phyloP scores from a whole-genome alignment of 2,329 filamentous ascomycete species.

The Cladophialophora immunda region DNA sequence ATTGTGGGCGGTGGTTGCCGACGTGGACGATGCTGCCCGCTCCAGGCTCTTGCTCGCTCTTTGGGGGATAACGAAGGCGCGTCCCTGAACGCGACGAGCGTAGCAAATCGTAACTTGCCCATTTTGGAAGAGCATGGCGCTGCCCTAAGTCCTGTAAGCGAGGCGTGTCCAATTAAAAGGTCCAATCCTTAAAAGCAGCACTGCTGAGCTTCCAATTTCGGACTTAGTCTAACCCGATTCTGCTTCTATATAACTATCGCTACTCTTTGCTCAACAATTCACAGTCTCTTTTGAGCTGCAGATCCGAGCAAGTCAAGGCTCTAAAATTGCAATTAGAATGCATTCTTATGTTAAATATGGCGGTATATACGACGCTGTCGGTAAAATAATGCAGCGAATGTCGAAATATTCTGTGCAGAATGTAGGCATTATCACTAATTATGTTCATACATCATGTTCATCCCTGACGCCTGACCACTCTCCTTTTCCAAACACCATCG shows the following conservation, averaged over 20 bases:
- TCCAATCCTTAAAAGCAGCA: not conserved
- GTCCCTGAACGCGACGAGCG: slow-evolving; percentile 15
- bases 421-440: not conserved
- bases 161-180: not conserved
- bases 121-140: not conserved
- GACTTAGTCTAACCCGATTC: not conserved
- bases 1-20: slow-evolving; percentile 22
- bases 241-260: not conserved
- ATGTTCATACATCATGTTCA: slow-evolving; percentile 14
- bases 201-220: not conserved
- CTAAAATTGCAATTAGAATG: no score
- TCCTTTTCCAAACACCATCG: slow-evolving; percentile 23
- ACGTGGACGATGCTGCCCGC: slow-evolving; percentile 5
- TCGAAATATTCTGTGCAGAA: not conserved
- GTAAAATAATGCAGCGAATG: not conserved
- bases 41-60: not conserved
- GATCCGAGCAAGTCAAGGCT: no score
- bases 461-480: slow-evolving; percentile 7
- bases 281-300: no score
- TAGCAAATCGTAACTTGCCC: not conserved
- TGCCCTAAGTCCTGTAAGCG: not conserved
- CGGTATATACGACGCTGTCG: not conserved
- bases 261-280: no score
- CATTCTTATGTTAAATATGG: not conserved
- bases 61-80: not conserved